Base-by-base conservation (phyloP, 2,329 filamentous ascomycete genomes). In the Stachybotrys chlorohalonatus region DNA sequence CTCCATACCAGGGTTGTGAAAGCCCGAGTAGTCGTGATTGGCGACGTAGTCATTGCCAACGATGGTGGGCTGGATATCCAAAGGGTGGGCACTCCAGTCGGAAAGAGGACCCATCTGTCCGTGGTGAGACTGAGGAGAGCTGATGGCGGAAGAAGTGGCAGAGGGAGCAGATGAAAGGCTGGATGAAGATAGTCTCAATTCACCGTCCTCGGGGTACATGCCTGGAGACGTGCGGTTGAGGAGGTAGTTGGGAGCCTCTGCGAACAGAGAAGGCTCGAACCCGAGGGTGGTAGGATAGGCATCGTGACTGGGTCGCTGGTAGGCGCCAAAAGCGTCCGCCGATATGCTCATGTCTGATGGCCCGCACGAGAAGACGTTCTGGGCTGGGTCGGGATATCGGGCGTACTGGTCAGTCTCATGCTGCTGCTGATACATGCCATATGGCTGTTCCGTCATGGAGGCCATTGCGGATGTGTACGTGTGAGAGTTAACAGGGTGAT, bases 91-190 rank as follows among this genome's bases (percentile, higher is more conserved):
- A 59, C 76, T 69, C 82, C 84, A 88, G 56, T 84, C 81, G 49
- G 83, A 75, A 52, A 82, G 76, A 62, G 75, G 74, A 57, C 80
- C 80, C 59, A 79, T 70, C 60, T 81, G 80, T 54, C 79, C 78
- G 63, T 81, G 78, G 58, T 80, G 78, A 1, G 84, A 85, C 62
- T 83, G 81, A 31, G 85, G 85, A 24, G 85, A 89, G 55, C 84
- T 84, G 58, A 85, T 80, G 53, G 81, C 82, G 8, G 85, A 88
- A 1, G 85, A 87, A 7, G 84, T 75, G 5, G 82, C 82, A 52
- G 86, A 88, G 53, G 74, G 81, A 54, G 70, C 84, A 56, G 79
- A 83, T 57, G 78, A 90, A 58, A 79, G 76, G 64, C 77, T 83
- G 52, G 78, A 86, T 24, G 24, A 24, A 32, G 77, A 81, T 30